Evolutionary conservation across 1,139 yeast genomes (phyloP), one percentile per base, ranked within the genome.

Genomic region (Tardiomyces digboiensis): DNA sequence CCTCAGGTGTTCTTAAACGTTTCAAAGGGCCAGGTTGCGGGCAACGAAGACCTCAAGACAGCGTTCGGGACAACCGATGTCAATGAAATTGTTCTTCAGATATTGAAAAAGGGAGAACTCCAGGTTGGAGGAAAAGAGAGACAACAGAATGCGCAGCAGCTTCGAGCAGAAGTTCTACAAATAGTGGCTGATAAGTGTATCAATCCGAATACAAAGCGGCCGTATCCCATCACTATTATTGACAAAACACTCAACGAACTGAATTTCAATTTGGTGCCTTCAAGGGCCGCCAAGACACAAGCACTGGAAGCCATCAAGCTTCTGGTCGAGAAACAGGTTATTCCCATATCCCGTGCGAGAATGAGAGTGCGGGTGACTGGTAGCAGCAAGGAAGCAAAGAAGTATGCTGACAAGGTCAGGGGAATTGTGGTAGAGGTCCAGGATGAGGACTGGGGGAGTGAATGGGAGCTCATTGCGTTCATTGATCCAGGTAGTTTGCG

Each of bases 121-220:
- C 98, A 91, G 61, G 75, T 91, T 45, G 88, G 94, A 56, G 97
- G 88, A 60, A 88, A 87, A 68, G 98, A 91, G 65, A 72, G 98
- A 57, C 82, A 76, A 51, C 82, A 84, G 41, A 82, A 82, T 61
- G 66, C 80, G 48, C 76, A 73, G 48, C 93, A 86, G 62, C 75
- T 83, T 47, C 87, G 81, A 52, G 86, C 87, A 52, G 96, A 89
- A 58, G 82, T 88, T 49, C 68, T 91, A 38, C 87, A 80, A 45
- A 79, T 87, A 40, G 81, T 93, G 40, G 84, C 95, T 21, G 82
- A 95, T 13, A 89, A 87, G 60, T 89, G 97, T 59, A 82, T 93
- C 44, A 89, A 93, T 56, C 97, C 98, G 4, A 76, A 74, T 45
- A 80, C 91, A 2, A 85, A 84, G 60, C 86, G 91, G 58, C 79